These are phyloP conservation scores for Sphenostylis stenocarpa DNA, from an alignment of 306 rosid species.

Conservation along the genomic window DNA sequence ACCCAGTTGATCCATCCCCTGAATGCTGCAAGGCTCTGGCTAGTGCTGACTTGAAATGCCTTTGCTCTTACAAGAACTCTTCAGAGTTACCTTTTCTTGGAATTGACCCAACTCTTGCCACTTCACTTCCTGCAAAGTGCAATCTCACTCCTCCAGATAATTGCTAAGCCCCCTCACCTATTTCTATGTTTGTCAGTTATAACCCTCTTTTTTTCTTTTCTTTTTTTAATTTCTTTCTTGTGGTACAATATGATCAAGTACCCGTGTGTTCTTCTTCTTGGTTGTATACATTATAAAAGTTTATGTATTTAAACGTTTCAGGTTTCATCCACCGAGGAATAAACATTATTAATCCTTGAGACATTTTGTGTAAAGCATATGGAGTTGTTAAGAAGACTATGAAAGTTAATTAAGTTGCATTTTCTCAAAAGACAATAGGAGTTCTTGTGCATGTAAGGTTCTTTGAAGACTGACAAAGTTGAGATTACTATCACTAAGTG, in stretches of 20 bases:
- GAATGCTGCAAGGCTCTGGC: conserved; percentile 57
- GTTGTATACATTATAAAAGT: not conserved
- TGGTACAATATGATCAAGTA: not conserved
- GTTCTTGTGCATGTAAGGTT: no score
- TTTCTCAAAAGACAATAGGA: no score
- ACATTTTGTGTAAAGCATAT: no score
- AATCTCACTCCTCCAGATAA: conserved; percentile 48
- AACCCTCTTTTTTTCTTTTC: not conserved
- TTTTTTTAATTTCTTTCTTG: not conserved
- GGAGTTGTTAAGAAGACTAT: no score
- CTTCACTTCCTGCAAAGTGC: conserved; percentile 67
- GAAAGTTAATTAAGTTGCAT: no score
- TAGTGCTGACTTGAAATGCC: conserved; percentile 61
- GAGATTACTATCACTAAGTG: no score
- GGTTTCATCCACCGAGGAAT: no score
- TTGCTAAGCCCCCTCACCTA: conserved; percentile 29
- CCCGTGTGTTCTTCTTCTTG: not conserved
- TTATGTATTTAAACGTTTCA: not conserved
- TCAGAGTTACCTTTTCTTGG: conserved; percentile 51
- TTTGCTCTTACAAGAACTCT: conserved; percentile 66
- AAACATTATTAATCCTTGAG: no score
- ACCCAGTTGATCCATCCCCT: conserved; percentile 47
- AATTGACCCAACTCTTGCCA: conserved; percentile 65
- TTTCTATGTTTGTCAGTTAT: not conserved
- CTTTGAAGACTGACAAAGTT: no score